Evolutionary conservation across 495 filamentous ascomycete genomes (phyloP).

Genomic region (Arthonia radiata): DNA sequence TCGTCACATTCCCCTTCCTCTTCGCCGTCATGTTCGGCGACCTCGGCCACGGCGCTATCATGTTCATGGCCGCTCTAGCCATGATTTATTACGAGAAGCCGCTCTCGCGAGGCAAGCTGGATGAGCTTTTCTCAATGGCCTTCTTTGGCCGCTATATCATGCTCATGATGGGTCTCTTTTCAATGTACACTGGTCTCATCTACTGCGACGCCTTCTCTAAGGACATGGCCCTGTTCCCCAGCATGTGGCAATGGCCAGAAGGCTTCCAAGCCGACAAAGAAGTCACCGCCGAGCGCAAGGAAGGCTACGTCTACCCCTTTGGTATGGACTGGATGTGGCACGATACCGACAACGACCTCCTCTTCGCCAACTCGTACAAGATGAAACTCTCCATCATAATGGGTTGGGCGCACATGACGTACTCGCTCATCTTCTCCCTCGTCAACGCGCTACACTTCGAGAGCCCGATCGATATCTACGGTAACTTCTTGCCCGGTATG

Average conservation of each 20-base stretch:
- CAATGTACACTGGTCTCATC: conserved; percentile 86
- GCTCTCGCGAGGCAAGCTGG: conserved; percentile 58
- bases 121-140: conserved; percentile 90
- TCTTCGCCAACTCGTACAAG: conserved; percentile 96
- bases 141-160: conserved; percentile 98
- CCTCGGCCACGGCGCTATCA: conserved; percentile 72
- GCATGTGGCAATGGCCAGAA: conserved; percentile 67
- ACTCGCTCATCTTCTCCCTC: conserved; percentile 76
- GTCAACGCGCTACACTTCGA: conserved; percentile 90
- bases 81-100: conserved; percentile 94
- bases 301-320: conserved; percentile 70
- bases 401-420: conserved; percentile 97
- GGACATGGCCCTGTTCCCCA: conserved; percentile 62
- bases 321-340: conserved; percentile 97
- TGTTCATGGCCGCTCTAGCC: conserved; percentile 50
- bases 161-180: conserved; percentile 92
- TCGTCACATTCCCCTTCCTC: conserved; percentile 91
- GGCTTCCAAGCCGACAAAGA: conserved; percentile 32
- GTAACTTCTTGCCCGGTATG: conserved; percentile 93
- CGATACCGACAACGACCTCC: conserved; percentile 70
- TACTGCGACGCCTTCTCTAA: conserved; percentile 98
- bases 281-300: conserved; percentile 38
- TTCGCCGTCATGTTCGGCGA: conserved; percentile 99
- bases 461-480: conserved; percentile 78
- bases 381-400: conserved; percentile 98